These are phyloP conservation scores for Suillus tomentosus DNA, from an alignment of 768 basidiomycete genomes.

Conservation along the genomic window DNA sequence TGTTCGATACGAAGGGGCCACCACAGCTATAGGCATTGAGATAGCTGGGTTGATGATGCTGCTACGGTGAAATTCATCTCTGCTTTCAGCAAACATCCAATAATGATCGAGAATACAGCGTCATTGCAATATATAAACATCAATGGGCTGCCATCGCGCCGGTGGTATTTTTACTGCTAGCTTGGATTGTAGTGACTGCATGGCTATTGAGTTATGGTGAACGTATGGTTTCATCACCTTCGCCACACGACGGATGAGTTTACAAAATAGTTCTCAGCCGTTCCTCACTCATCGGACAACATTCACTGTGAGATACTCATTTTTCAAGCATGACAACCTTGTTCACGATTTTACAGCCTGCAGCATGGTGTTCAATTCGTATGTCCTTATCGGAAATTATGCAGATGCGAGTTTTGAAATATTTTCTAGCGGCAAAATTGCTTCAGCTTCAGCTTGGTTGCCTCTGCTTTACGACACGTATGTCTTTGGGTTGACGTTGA, in stretches of 20 bases:
- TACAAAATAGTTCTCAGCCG: slow-evolving; percentile 12
- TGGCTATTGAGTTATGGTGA: slow-evolving; percentile 55
- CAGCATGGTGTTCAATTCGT: slow-evolving; percentile 42
- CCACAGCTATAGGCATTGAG: slow-evolving; percentile 44
- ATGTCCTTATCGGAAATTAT: background rate
- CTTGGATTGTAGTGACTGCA: slow-evolving; percentile 49
- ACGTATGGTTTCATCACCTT: slow-evolving; percentile 40
- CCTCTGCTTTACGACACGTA: slow-evolving; percentile 43
- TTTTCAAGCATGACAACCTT: slow-evolving; percentile 31
- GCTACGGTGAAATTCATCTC: slow-evolving; percentile 34
- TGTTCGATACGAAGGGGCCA: slow-evolving; percentile 51
- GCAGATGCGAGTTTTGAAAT: background rate
- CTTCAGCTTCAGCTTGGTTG: slow-evolving; percentile 43
- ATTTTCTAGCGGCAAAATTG: slow-evolving; percentile 21
- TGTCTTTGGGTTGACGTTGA: slow-evolving; percentile 36
- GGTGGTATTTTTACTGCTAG: slow-evolving; percentile 35
- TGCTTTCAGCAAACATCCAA: background rate
- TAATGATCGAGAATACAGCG: slow-evolving; percentile 10
- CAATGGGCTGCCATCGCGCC: slow-evolving; percentile 15
- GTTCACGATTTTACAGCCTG: slow-evolving; percentile 34
- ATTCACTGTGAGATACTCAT: slow-evolving; percentile 17
- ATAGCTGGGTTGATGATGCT: slow-evolving; percentile 46
- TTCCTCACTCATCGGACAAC: slow-evolving; percentile 8
- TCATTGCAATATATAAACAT: slow-evolving; percentile 20
- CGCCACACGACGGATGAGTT: slow-evolving; percentile 9